Base-by-base conservation (phyloP, 805 yeast genomes). In the Candida caryicola region DNA sequence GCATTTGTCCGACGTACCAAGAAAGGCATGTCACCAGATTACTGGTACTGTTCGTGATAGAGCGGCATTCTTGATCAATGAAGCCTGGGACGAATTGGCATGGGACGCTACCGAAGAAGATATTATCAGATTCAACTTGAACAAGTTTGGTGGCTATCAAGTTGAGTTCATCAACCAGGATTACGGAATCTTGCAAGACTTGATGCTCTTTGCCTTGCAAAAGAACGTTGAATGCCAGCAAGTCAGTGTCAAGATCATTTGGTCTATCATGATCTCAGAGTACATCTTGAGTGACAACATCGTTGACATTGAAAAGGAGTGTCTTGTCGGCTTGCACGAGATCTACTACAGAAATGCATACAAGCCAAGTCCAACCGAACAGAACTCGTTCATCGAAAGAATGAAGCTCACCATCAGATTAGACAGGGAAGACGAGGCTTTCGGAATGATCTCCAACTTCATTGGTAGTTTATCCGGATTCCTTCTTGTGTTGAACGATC, bases 51-150 rank as follows among this genome's bases (percentile, higher is more conserved):
- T 85, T 45, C 72, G 95, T 45, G 70, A 71, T 9, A 66, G 82
- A 44, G 72, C 82, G 31, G 77, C 88, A 0, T 47, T 45, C 10
- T 58, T 85, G 31, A 49, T 87, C 9, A 67, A 71, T 39, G 73
- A 70, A 37, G 71, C 78, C n/a, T 88, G 96, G 96, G 81, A 81
- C 44, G 64, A 74, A 9, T 66, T 88, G 35, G 93, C 88, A 14
- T 73, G 81, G 77, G 76, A 75, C 9, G 72, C 80, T 2, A 58
- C 73, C 17, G 70, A 71, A 14, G 81, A 75, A 21, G 84, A 79
- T 46, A 52, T 64, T 19, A 60, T 54, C 3, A 62, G 86, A 44
- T 86, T 82, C 61, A 82, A 80, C 35, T 55, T 86, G 31, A 69
- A 66, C 29, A 69, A 69, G 47, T 75, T 80, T 45, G 85, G 90